A percentile compares a stretch with the other conserved stretches of the same genome.
These are phyloP conservation scores for Prinsepia uniflora DNA, from an alignment of 306 rosid genomes.

Conservation along the genomic window DNA sequence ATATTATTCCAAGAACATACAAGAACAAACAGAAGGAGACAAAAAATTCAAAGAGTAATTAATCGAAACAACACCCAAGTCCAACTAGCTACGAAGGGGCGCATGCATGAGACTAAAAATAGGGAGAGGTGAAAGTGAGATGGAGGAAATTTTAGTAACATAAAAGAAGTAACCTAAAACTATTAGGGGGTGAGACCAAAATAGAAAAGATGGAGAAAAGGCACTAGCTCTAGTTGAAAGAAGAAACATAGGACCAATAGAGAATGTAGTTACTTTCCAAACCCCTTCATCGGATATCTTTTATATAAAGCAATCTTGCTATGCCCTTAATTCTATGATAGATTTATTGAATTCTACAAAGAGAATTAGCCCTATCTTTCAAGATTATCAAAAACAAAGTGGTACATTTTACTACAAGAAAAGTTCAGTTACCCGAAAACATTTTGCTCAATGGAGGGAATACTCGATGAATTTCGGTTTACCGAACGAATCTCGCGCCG, in stretches of 20 bases:
- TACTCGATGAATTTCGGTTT: too few species aligned
- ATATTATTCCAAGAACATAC: too few species aligned
- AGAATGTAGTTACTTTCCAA: neutral
- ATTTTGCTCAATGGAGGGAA: too few species aligned
- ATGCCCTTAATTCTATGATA: neutral
- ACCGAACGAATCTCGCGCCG: too few species aligned
- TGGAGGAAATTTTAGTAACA: neutral
- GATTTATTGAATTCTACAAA: neutral
- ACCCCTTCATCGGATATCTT: constrained; percentile 1
- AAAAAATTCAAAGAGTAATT: neutral
- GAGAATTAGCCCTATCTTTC: neutral
- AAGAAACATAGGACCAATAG: constrained; percentile 9
- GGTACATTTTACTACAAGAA: too few species aligned
- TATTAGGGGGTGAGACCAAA: neutral
- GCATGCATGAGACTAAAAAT: neutral
- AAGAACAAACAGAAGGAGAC: too few species aligned
- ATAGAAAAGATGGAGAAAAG: neutral
- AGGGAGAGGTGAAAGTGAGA: neutral
- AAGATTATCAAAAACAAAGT: neutral
- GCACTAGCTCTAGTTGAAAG: neutral
- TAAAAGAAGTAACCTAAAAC: neutral
- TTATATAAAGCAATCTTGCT: neutral
- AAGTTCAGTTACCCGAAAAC: too few species aligned
- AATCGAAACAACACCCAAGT: neutral
- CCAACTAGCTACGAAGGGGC: too few species aligned